Percentiles rank a stretch among this genome's conserved stretches.
These are phyloP conservation scores for Botrytis galanthina DNA, from an alignment of 2,329 filamentous ascomycete species.

Conservation along the genomic window DNA sequence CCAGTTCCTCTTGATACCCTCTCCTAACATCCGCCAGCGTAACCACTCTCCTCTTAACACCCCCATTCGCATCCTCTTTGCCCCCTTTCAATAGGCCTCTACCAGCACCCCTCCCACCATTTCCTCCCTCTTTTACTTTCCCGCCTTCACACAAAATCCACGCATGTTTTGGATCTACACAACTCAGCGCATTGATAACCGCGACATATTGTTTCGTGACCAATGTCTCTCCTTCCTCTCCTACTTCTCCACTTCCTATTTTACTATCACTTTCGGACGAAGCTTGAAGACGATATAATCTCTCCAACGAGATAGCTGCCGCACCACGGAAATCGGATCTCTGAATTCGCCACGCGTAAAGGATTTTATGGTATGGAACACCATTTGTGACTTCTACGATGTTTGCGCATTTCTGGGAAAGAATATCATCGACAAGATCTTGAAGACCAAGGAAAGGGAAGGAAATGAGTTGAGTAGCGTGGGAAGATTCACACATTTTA, in stretches of 20 bases:
- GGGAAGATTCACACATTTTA: conserved; percentile 65
- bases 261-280: conserved; percentile 58
- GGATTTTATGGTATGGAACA: conserved; percentile 79
- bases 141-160: conserved; percentile 67
- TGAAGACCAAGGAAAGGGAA: conserved; percentile 78
- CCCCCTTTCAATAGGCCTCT: neutral
- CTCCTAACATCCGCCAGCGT: conserved; percentile 83
- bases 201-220: conserved; percentile 78
- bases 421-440: conserved; percentile 73
- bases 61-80: neutral
- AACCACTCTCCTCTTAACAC: conserved; percentile 65
- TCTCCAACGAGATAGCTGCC: conserved; percentile 60
- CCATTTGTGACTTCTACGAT: conserved; percentile 63
- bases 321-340: conserved; percentile 85
- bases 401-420: conserved; percentile 68
- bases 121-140: conserved; percentile 34
- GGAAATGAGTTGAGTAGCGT: conserved; percentile 65
- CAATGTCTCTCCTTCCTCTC: conserved; percentile 58
- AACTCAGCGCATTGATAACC: conserved; percentile 88
- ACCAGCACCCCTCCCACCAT: conserved; percentile 17
- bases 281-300: conserved; percentile 59
- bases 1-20: conserved; percentile 86
- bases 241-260: conserved; percentile 49
- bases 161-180: conserved; percentile 75
- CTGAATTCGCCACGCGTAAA: conserved; percentile 87